Conservation (phyloP, 2,329 filamentous ascomycete species). For the Metarhizium guizhouense region DNA sequence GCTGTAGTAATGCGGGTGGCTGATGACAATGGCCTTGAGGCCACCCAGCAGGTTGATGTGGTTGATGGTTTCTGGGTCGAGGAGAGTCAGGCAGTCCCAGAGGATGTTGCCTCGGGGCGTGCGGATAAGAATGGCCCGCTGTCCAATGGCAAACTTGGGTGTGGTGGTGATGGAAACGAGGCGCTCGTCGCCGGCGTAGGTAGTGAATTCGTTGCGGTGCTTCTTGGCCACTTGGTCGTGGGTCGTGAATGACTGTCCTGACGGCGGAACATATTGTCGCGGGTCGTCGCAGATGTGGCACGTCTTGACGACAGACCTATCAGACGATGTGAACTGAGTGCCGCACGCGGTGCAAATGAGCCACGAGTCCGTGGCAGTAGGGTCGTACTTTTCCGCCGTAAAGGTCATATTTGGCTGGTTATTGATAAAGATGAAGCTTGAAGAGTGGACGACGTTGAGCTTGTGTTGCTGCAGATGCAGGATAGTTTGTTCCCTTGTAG, state of each 20-base stretch:
- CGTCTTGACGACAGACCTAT: slow-evolving; percentile 31
- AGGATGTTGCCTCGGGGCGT: slow-evolving; percentile 54
- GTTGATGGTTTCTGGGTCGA: slow-evolving; percentile 55
- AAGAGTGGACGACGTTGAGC: not conserved
- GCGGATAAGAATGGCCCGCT: slow-evolving; percentile 48
- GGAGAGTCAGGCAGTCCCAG: slow-evolving; percentile 68
- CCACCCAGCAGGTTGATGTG: slow-evolving; percentile 54
- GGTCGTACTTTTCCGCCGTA: not conserved
- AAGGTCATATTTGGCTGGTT: not conserved
- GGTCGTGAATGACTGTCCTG: slow-evolving; percentile 54
- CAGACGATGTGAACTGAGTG: slow-evolving; percentile 47
- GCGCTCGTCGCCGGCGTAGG: slow-evolving; percentile 33
- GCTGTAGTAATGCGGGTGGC: slow-evolving; percentile 76
- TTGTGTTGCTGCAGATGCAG: not conserved
- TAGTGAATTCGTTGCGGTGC: slow-evolving; percentile 46
- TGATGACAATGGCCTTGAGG: slow-evolving; percentile 63
- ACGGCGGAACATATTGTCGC: slow-evolving; percentile 56
- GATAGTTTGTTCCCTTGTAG: no score
- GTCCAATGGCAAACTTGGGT: slow-evolving; percentile 63
- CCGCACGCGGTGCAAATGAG: slow-evolving; percentile 62
- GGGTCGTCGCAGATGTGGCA: slow-evolving; percentile 44
- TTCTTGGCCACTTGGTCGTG: slow-evolving; percentile 34
- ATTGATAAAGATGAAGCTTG: no score
- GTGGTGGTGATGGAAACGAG: slow-evolving; percentile 39
- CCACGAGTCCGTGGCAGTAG: not conserved